Evolutionary conservation across 495 filamentous ascomycete species (phyloP), one percentile per base, ranked within the genome.

Genomic region (Xylaria telfairii): DNA sequence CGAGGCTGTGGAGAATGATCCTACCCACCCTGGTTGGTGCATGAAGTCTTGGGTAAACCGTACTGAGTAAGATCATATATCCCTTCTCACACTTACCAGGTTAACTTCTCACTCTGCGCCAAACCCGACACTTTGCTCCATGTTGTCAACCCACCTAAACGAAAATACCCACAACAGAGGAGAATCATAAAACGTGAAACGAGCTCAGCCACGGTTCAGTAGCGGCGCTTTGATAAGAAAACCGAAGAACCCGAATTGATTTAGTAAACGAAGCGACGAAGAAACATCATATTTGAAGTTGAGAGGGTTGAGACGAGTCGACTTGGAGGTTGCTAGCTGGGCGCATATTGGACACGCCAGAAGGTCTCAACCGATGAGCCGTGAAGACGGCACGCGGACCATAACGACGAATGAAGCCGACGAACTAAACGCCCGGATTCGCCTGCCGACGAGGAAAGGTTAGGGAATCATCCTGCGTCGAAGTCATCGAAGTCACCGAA

Each of bases 1-100:
- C 13, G 63, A 66, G 44, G 63, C 44, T 54, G 26, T 66, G 64
- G 32, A 53, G 63, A 65, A 65, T n/a, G 17, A 67, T 57, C 37
- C 51, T 59, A 56, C 37, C 34, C 47, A 26, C 34, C 47, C 47
- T 51, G 24, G 24, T n/a, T 51, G 24, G 24, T n/a, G 41, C 24
- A 59, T 37, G 56, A 37, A 37, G 56, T 59, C 56, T 59, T 21
- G 56, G 19, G 34, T 37, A 37, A 37, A 8, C 34, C 34, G 30
- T 37, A n/a, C n/a, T n/a, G n/a, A n/a, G n/a, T n/a, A 30, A 54
- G 51, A 54, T 30, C 26, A 21, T 62, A 42, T 42, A 37, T 64
- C 24, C 13, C 59, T 42, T 42, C n/a, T 42, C 37, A 15, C 54
- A 24, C 10, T 37, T 59, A 4, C 28, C 17, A 34, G 1, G 28